A percentile compares a stretch with the other conserved stretches of the same genome.
Evolutionary conservation across 2,329 filamentous ascomycete species (phyloP).

Genomic region (Phaeophleospora eucalypticola): DNA sequence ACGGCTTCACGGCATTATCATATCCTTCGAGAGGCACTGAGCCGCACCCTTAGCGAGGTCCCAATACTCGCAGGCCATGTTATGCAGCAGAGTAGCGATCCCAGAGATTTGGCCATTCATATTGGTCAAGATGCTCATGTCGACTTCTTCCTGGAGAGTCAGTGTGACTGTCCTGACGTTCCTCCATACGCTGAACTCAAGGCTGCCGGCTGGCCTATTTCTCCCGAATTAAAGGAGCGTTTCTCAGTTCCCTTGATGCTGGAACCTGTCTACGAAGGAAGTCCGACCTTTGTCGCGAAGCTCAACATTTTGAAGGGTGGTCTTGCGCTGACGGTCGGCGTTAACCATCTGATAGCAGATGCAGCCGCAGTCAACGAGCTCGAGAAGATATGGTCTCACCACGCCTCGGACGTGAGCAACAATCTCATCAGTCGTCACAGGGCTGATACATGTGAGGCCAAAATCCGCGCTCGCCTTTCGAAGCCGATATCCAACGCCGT

Average conservation of each 20-base stretch:
- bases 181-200: constrained; percentile 11
- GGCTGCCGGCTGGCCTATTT: constrained; percentile 12
- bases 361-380: constrained; percentile 11
- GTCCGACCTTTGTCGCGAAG: constrained; percentile 13
- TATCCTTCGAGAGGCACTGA: constrained; percentile 13
- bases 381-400: constrained; percentile 17
- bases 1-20: constrained; percentile 5
- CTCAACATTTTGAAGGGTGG: constrained; percentile 15
- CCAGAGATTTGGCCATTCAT: constrained; percentile 12
- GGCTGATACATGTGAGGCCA: constrained; percentile 1
- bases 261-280: constrained; percentile 13
- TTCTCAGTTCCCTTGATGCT: constrained; percentile 7
- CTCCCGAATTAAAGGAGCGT: constrained; percentile 6
- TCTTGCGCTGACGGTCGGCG: constrained; percentile 13
- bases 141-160: constrained; percentile 13
- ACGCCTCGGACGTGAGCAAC: constrained; percentile 14
- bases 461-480: constrained; percentile 12
- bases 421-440: constrained; percentile 5
- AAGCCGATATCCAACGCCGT: constrained; percentile 2
- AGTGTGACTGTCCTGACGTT: constrained; percentile 2
- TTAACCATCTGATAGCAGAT: constrained; percentile 19
- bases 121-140: constrained; percentile 11
- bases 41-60: constrained; percentile 13
- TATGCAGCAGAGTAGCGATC: constrained; percentile 8
- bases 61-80: constrained; percentile 15